A percentile compares a stretch with the other conserved stretches of the same genome.
These are phyloP conservation scores for Coemansia sp. DNA, from an alignment of 192 early-diverging fungal species.

Conservation along the genomic window DNA sequence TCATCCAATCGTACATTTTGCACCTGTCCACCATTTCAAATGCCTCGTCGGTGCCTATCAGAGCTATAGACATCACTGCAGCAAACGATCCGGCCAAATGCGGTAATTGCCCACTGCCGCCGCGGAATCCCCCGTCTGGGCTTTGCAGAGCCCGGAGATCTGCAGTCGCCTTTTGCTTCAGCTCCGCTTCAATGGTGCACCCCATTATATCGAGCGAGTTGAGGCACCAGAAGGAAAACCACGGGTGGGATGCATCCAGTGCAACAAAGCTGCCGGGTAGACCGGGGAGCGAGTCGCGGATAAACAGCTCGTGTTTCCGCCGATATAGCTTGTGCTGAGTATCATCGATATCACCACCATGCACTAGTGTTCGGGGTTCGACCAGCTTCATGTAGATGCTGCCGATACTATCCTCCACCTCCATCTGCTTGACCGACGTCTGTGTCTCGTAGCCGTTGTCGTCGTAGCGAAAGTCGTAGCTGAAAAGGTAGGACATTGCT, in stretches of 20 bases:
- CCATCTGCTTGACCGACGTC: slow-evolving; percentile 33
- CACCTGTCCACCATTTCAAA: slow-evolving; percentile 55
- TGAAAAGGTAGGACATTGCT: slow-evolving; percentile 34
- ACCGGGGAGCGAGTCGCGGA: slow-evolving; percentile 49
- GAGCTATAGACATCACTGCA: slow-evolving; percentile 74
- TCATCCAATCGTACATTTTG: slow-evolving; percentile 68
- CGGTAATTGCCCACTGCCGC: slow-evolving; percentile 78
- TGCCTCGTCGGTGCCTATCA: slow-evolving; percentile 65
- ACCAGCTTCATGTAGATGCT: slow-evolving; percentile 13
- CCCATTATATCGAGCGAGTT: slow-evolving; percentile 80
- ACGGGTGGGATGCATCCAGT: slow-evolving; percentile 85
- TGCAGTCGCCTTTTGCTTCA: slow-evolving; percentile 44
- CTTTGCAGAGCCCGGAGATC: slow-evolving; percentile 66
- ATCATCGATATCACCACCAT: slow-evolving; percentile 31
- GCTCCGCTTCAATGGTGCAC: slow-evolving; percentile 44
- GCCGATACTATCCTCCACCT: slow-evolving; percentile 46
- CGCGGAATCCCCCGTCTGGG: slow-evolving; percentile 72
- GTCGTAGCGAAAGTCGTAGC: slow-evolving; percentile 45
- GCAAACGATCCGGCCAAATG: slow-evolving; percentile 92
- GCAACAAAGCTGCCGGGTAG: slow-evolving; percentile 56
- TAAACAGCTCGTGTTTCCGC: slow-evolving; percentile 56
- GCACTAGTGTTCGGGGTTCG: slow-evolving; percentile 10
- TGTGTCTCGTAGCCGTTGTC: slow-evolving; percentile 43
- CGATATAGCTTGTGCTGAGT: slow-evolving; percentile 49
- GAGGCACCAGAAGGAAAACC: slow-evolving; percentile 89